Percentiles rank a stretch among this genome's conserved stretches.
These are phyloP conservation scores for Triadica sebifera DNA, from an alignment of 345 rosid species.

Conservation along the genomic window DNA sequence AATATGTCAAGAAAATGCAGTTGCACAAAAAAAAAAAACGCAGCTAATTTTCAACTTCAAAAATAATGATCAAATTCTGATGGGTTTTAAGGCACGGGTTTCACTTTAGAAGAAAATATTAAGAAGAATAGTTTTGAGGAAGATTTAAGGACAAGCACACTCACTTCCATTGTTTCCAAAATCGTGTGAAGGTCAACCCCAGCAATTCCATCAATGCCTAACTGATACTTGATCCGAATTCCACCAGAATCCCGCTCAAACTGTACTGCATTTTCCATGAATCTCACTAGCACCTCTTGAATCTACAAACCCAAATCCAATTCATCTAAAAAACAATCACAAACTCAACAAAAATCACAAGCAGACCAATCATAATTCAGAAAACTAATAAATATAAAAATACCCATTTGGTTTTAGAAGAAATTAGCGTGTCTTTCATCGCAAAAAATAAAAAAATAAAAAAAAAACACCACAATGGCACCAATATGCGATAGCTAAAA, in stretches of 20 bases:
- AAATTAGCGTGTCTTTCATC: neutral
- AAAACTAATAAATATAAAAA: slow-evolving; percentile 5
- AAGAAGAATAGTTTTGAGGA: neutral
- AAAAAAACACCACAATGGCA: neutral
- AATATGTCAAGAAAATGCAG: neutral
- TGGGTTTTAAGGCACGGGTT: neutral
- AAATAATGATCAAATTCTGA: neutral
- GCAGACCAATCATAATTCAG: slow-evolving; percentile 23
- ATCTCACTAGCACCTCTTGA: slow-evolving; percentile 73
- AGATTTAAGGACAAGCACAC: slow-evolving; percentile 17
- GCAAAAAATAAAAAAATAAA: no score
- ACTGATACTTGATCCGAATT: slow-evolving; percentile 52
- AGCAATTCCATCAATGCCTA: slow-evolving; percentile 43
- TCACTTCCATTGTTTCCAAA: slow-evolving; percentile 86
- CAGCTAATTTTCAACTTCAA: neutral
- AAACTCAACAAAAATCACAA: slow-evolving; percentile 43
- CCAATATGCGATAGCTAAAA: neutral
- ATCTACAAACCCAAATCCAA: slow-evolving; percentile 80
- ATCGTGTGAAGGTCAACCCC: slow-evolving; percentile 56
- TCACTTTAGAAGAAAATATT: neutral
- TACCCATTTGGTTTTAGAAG: neutral
- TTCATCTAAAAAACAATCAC: slow-evolving; percentile 52
- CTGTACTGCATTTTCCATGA: slow-evolving; percentile 68
- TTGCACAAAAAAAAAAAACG: neutral
- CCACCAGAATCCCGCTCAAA: slow-evolving; percentile 53